These are phyloP conservation scores for Fusarium robinianum DNA, from an alignment of 2,329 filamentous ascomycete genomes.

Conservation along the genomic window DNA sequence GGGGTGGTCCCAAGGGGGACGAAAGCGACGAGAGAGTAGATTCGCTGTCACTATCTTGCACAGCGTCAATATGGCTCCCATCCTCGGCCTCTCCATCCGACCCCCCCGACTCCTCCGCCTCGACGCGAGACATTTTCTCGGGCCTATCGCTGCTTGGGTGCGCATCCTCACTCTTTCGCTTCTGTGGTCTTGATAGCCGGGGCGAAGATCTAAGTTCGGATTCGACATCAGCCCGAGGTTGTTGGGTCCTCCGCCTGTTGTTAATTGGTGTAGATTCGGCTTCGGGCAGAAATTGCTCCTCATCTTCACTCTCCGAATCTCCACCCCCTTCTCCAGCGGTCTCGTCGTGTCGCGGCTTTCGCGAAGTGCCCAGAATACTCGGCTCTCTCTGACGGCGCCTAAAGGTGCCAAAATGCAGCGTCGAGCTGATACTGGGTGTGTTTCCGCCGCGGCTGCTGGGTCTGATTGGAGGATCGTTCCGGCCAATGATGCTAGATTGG, in stretches of 20 bases:
- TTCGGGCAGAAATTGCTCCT: constrained; percentile 62
- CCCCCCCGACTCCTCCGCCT: constrained; percentile 23
- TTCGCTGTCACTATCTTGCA: constrained; percentile 40
- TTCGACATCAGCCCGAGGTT: constrained; percentile 21
- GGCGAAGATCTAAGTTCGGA: constrained; percentile 31
- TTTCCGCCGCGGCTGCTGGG: constrained; percentile 56
- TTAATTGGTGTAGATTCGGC: constrained; percentile 71
- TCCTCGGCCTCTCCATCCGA: constrained; percentile 21
- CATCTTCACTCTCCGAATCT: constrained; percentile 50
- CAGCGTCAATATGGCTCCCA: constrained; percentile 10
- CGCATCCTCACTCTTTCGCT: constrained; percentile 60
- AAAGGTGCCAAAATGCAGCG: constrained; percentile 62
- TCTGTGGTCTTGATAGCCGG: constrained; percentile 49
- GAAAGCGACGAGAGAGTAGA: constrained; percentile 45
- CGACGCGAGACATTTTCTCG: constrained; percentile 43
- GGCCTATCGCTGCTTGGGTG: constrained; percentile 45
- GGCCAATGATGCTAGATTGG: constrained; percentile 56
- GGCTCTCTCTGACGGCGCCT: constrained; percentile 62
- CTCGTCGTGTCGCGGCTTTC: constrained; percentile 47
- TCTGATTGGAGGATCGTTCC: constrained; percentile 56
- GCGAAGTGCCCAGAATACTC: constrained; percentile 62
- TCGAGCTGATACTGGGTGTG: constrained; percentile 54
- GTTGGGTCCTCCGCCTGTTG: constrained; percentile 46
- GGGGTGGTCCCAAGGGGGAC: constrained; percentile 43
- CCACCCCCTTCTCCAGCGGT: constrained; percentile 38